Evolutionary conservation across 768 basidiomycete genomes (phyloP), one percentile per base, ranked within the genome.

Genomic region (Phylloporus sp.): DNA sequence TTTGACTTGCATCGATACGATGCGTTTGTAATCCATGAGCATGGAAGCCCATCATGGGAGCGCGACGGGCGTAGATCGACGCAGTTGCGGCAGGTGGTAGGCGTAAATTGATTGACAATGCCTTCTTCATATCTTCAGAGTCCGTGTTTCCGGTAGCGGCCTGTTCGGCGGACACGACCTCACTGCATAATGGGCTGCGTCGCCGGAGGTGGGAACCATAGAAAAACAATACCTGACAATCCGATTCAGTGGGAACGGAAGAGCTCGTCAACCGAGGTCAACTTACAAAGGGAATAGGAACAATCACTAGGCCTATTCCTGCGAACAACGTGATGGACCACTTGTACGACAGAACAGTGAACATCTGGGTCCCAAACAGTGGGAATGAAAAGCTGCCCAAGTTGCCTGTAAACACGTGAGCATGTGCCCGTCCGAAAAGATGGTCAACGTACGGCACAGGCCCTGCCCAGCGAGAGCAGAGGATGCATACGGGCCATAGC

Each of bases 401-500:
- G 52, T 78, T 79, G 23, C 77, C 76, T 79, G 44, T 38, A n/a
- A 34, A 37, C 2, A 15, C n/a, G n/a, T n/a, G n/a, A n/a, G n/a
- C n/a, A n/a, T 6, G 29, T 46, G 11, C 13, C 24, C 15, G 7
- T 32, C 18, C 20, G 6, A 6, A 3, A 18, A 22, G n/a, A 21
- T 15, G 18, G 23, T 27, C 44, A 40, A 65, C 75, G 33, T 58
- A 74, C 81, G 70, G 41, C 74, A 71, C 36, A 84, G 70, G 49
- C 78, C 77, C 58, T 84, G 81, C 3, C 76, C 83, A 1, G 84
- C 82, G 9, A 84, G 65, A 21, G 82, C 82, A 6, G 80, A 82
- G 1, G 81, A 82, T 1, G 83, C 81, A 59, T 77, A 83, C 2
- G 72, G 72, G 3, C 76, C 76, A 56, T 79, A 78, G 50, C 77